These are phyloP conservation scores for Pichia sp. DNA, from an alignment of 1,139 yeast genomes.

Conservation along the genomic window DNA sequence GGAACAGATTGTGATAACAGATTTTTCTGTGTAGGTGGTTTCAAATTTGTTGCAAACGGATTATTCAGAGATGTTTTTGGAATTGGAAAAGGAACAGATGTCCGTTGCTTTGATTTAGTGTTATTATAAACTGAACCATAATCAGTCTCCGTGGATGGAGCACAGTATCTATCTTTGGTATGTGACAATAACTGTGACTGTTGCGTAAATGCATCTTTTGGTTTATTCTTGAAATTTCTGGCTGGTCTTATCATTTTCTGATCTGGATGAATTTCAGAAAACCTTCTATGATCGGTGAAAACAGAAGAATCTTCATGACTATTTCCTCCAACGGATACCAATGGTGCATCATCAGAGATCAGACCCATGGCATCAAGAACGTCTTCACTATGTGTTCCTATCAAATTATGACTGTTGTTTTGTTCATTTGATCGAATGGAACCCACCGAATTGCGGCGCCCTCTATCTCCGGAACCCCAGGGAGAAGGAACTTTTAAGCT, in stretches of 20 bases:
- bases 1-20: constrained; percentile 14
- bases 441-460: not conserved
- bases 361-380: constrained; percentile 29
- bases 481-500: no score
- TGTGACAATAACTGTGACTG: constrained; percentile 9
- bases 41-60: constrained; percentile 3
- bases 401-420: not conserved
- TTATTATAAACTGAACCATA: constrained; percentile 5
- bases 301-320: not conserved
- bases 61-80: not conserved
- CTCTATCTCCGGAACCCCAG: not conserved
- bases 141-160: not conserved
- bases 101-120: not conserved
- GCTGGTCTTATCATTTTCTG: constrained; percentile 11
- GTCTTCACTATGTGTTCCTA: constrained; percentile 14
- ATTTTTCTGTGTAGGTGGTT: constrained; percentile 4
- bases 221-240: not conserved
- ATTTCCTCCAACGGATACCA: not conserved
- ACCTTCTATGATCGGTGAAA: constrained; percentile 25
- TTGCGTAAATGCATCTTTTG: constrained; percentile 8
- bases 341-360: constrained; percentile 21
- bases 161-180: constrained; percentile 8
- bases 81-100: not conserved
- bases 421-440: not conserved
- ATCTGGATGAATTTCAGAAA: constrained; percentile 8